Percentiles rank a stretch among this genome's conserved stretches.
Evolutionary conservation across 2,329 filamentous ascomycete genomes (phyloP).

Genomic region (Fusarium sulawesiense): DNA sequence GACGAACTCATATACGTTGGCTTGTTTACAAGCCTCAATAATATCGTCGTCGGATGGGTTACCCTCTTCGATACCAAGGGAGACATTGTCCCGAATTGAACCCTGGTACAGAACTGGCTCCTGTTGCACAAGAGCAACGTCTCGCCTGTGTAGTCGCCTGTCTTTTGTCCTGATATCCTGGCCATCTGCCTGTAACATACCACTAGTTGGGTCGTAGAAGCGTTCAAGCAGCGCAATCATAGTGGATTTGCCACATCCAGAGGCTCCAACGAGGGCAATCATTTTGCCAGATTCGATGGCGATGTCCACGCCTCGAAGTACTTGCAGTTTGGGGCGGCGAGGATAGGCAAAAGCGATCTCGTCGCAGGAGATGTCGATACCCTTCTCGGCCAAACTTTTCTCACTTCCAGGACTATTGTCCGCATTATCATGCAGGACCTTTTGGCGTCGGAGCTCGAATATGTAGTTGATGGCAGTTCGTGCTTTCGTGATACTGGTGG

Average conservation of each 20-base stretch:
- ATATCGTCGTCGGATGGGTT: constrained; percentile 54
- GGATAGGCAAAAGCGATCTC: constrained; percentile 70
- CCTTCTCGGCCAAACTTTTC: constrained; percentile 33
- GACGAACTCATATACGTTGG: constrained; percentile 68
- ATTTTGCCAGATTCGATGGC: constrained; percentile 59
- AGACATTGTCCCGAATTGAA: constrained; percentile 67
- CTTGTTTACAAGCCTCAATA: constrained; percentile 62
- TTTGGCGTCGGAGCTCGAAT: constrained; percentile 53
- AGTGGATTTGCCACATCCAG: constrained; percentile 70
- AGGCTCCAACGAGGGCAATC: constrained; percentile 67
- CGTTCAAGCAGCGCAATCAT: constrained; percentile 64
- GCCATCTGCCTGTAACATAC: constrained; percentile 47
- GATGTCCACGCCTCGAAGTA: constrained; percentile 55
- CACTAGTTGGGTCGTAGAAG: constrained; percentile 54
- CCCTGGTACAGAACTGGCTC: constrained; percentile 59
- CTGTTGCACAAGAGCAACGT: constrained; percentile 56
- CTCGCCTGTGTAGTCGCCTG: constrained; percentile 49
- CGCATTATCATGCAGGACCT: constrained; percentile 48
- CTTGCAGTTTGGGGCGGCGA: constrained; percentile 49
- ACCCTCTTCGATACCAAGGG: constrained; percentile 56
- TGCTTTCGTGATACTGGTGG: constrained; percentile 64
- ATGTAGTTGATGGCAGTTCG: constrained; percentile 62
- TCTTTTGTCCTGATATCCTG: constrained; percentile 47
- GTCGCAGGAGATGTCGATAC: constrained; percentile 59
- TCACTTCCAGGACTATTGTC: constrained; percentile 28